phyloP scores from a whole-genome alignment of 495 filamentous ascomycete species.

The Platismatia glauca region DNA sequence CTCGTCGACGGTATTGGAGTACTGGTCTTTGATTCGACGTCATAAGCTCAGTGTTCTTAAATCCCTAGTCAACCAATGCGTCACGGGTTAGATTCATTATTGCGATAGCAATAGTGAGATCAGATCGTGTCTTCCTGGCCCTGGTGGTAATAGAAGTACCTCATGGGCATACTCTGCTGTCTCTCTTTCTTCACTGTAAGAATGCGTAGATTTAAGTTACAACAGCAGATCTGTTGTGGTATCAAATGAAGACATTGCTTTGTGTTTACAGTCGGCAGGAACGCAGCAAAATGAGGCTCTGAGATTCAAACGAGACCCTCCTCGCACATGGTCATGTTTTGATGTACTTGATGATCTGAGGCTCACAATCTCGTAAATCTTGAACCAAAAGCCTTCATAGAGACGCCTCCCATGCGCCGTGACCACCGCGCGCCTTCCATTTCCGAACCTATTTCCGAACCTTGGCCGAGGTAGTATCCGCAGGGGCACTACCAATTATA shows the following conservation, averaged over 20 bases:
- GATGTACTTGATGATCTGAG: not conserved
- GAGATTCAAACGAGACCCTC: too few species aligned
- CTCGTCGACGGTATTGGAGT: not conserved
- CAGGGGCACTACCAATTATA: not conserved
- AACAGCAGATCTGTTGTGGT: not conserved
- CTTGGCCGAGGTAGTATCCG: not conserved
- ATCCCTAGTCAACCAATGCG: too few species aligned
- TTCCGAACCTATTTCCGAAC: not conserved
- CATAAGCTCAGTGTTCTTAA: not conserved
- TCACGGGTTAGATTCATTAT: too few species aligned
- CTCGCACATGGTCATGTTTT: not conserved
- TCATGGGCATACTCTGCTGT: not conserved
- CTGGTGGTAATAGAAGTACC: not conserved
- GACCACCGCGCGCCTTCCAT: not conserved
- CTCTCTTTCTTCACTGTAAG: not conserved
- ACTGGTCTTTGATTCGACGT: not conserved
- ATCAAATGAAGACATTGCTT: not conserved
- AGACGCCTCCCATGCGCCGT: not conserved
- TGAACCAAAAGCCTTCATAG: not conserved
- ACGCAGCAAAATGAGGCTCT: not conserved
- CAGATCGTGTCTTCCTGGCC: not conserved
- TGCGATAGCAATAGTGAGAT: not conserved
- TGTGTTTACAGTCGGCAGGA: not conserved
- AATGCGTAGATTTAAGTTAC: too few species aligned
- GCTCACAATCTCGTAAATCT: not conserved